These are phyloP conservation scores for Geosmithia putterillii DNA, from an alignment of 2,329 filamentous ascomycete species.

Conservation along the genomic window DNA sequence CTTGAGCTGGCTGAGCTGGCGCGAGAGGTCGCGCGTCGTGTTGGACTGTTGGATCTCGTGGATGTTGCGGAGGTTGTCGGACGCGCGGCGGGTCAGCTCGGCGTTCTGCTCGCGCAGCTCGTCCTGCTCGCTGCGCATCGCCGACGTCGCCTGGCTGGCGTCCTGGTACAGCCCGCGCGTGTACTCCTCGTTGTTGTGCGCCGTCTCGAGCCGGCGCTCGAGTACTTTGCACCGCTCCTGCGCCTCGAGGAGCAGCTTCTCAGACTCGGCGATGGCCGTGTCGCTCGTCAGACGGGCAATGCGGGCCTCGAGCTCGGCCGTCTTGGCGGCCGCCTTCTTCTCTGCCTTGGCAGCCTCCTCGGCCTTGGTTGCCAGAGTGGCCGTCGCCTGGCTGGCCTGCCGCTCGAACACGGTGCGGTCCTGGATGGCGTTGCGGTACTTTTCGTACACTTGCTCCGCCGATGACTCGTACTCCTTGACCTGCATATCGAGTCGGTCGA, in stretches of 20 bases:
- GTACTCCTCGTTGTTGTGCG: conserved; percentile 42
- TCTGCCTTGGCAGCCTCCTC: conserved; percentile 20
- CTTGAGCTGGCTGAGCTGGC: conserved; percentile 27
- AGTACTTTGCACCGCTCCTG: conserved; percentile 24
- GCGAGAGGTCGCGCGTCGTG: conserved; percentile 19
- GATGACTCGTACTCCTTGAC: conserved; percentile 32
- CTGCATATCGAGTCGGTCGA: conserved; percentile 30
- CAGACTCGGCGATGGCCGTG: conserved; percentile 11
- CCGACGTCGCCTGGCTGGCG: conserved; percentile 33
- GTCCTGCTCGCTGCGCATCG: conserved; percentile 31
- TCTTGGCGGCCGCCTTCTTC: conserved; percentile 8
- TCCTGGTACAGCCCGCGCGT: conserved; percentile 46
- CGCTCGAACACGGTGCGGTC: conserved; percentile 36
- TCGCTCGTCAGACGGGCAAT: conserved; percentile 14
- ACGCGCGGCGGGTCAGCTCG: conserved; percentile 26
- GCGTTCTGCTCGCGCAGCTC: conserved; percentile 27
- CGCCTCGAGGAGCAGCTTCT: conserved; percentile 21
- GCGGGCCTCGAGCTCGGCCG: conserved; percentile 21
- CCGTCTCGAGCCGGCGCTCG: conserved; percentile 24
- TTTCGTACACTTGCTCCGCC: conserved; percentile 28
- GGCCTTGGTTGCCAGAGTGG: conserved; percentile 17
- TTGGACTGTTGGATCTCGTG: conserved; percentile 30
- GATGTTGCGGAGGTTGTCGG: conserved; percentile 31
- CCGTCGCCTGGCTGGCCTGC: conserved; percentile 27
- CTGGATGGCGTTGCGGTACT: conserved; percentile 34